Percentiles rank a stretch among this genome's conserved stretches.
Evolutionary conservation across 2,329 filamentous ascomycete species (phyloP).

Genomic region (Cladorrhinum sp.): DNA sequence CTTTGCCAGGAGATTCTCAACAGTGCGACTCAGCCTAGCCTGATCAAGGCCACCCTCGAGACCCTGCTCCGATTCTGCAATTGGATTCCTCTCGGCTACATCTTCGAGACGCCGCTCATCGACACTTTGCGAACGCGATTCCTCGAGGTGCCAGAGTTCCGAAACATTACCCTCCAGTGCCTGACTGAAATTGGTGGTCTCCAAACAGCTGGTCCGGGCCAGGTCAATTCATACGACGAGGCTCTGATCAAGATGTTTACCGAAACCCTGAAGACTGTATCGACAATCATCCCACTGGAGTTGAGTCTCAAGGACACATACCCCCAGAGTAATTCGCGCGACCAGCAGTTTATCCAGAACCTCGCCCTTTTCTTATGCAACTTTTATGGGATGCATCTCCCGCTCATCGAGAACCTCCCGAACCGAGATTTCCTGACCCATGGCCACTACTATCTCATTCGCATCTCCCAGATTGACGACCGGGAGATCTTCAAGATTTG

Average conservation of each 20-base stretch:
- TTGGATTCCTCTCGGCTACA: constrained; percentile 98
- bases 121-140: constrained; percentile 91
- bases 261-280: constrained; percentile 87
- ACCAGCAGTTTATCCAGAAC: constrained; percentile 98
- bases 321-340: constrained; percentile 81
- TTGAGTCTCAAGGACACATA: constrained; percentile 92
- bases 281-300: constrained; percentile 85
- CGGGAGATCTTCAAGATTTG: constrained; percentile 99
- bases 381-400: constrained; percentile 91
- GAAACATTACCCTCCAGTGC: constrained; percentile 94
- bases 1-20: constrained; percentile 93
- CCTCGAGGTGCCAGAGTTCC: constrained; percentile 88
- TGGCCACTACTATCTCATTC: constrained; percentile 95
- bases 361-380: constrained; percentile 93
- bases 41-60: constrained; percentile 95
- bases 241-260: constrained; percentile 98
- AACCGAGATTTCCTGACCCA: constrained; percentile 94
- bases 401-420: constrained; percentile 89
- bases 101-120: constrained; percentile 96
- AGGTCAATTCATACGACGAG: constrained; percentile 78
- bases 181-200: constrained; percentile 95
- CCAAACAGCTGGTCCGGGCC: constrained; percentile 70
- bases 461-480: constrained; percentile 97
- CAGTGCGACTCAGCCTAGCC: constrained; percentile 76
- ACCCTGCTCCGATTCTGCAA: constrained; percentile 95